Percentiles rank a stretch among this genome's conserved stretches.
Conservation (phyloP, 2,329 filamentous ascomycete genomes). For the Talaromyces sp. region DNA sequence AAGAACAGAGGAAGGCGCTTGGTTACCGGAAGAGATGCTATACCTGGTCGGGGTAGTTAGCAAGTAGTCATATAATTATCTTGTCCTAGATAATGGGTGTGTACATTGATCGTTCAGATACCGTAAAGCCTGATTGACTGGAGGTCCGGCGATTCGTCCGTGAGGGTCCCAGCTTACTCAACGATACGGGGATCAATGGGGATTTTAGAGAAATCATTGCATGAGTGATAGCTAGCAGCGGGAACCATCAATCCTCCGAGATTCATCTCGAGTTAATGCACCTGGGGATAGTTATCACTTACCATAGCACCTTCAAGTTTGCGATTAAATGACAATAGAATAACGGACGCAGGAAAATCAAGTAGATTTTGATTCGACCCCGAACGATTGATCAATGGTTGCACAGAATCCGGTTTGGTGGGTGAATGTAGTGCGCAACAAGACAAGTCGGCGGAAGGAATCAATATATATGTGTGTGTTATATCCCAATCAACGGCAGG, state of each 20-base stretch:
- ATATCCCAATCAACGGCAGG: background rate
- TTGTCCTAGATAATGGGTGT: background rate
- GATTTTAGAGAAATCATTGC: slow-evolving; percentile 29
- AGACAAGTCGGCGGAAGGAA: background rate
- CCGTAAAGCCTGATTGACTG: slow-evolving; percentile 8
- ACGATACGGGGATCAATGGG: slow-evolving; percentile 22
- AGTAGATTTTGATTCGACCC: background rate
- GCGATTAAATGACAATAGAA: background rate
- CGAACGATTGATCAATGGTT: background rate
- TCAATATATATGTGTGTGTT: background rate
- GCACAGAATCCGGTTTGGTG: background rate
- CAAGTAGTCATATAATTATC: background rate
- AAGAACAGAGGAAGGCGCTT: background rate
- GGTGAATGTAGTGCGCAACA: background rate
- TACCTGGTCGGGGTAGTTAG: background rate
- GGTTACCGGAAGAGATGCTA: slow-evolving; percentile 1
- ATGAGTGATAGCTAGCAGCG: slow-evolving; percentile 5
- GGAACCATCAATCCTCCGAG: background rate
- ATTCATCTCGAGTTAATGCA: too few species aligned
- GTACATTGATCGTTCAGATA: slow-evolving; percentile 14
- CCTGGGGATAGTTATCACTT: background rate
- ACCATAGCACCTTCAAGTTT: slow-evolving; percentile 5
- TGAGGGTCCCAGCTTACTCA: slow-evolving; percentile 12
- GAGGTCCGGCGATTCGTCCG: slow-evolving; percentile 12
- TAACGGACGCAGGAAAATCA: background rate